A percentile compares a stretch with the other conserved stretches of the same genome.
Conservation (phyloP, 176 grass and related monocot species). For the Oryza meyeriana region DNA sequence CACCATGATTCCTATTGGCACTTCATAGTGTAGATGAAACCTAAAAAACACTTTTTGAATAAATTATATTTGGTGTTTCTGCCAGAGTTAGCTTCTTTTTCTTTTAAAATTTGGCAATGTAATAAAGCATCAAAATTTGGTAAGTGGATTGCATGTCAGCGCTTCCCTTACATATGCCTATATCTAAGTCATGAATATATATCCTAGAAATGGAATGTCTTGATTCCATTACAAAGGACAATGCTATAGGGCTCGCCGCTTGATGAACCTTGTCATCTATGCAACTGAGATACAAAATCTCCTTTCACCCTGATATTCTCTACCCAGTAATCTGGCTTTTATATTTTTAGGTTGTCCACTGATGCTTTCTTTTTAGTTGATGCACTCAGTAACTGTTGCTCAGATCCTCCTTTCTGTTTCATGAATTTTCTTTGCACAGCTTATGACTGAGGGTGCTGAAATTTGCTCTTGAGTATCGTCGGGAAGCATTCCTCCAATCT, state of each 20-base stretch:
- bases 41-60: background rate
- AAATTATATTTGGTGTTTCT: background rate
- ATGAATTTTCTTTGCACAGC: slow-evolving; percentile 51
- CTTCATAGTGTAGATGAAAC: slow-evolving; percentile 4
- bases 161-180: slow-evolving; percentile 37
- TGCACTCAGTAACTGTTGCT: slow-evolving; percentile 17
- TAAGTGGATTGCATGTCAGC: slow-evolving; percentile 33
- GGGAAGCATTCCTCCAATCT: slow-evolving; percentile 81
- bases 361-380: slow-evolving; percentile 27
- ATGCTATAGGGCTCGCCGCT: slow-evolving; percentile 25
- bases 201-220: slow-evolving; percentile 41
- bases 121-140: slow-evolving; percentile 31
- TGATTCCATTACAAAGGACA: slow-evolving; percentile 35
- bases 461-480: slow-evolving; percentile 52
- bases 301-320: slow-evolving; percentile 2
- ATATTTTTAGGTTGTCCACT: slow-evolving; percentile 31
- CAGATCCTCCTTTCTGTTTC: slow-evolving; percentile 39
- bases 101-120: slow-evolving; percentile 3
- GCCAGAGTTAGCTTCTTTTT: slow-evolving; percentile 9
- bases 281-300: slow-evolving; percentile 28
- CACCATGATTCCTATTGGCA: background rate
- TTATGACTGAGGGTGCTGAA: slow-evolving; percentile 63
- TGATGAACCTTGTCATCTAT: slow-evolving; percentile 27
- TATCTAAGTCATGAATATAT: slow-evolving; percentile 40
- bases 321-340: slow-evolving; percentile 27